Evolutionary conservation across 2,329 filamentous ascomycete species (phyloP), one percentile per base, ranked within the genome.

Genomic region (Corinectria fuckeliana): DNA sequence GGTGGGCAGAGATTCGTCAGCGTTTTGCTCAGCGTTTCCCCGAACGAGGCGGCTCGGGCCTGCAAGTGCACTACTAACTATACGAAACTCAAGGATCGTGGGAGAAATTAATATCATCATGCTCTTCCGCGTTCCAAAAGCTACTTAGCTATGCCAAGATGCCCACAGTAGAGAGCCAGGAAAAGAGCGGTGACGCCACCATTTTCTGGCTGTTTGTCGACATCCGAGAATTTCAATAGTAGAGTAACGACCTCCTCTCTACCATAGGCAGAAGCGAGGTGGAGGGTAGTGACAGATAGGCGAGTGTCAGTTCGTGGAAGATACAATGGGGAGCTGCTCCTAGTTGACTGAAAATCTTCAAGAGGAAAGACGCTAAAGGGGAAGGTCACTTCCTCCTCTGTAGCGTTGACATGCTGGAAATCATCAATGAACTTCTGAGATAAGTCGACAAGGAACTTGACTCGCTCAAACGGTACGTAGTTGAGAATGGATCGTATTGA

Each of bases 1-100:
- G 20, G 26, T 34, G 28, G 45, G 45, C 45, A 14, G 45, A 49
- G 45, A 49, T 49, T 49, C 26, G 45, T 34, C 45, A 18, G 28
- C 30, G 51, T 48, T 54, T 54, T 48, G 18, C 51, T 47, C 21
- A 54, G 28, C 30, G 51, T 26, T 54, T 41, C 21, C 23, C 41
- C 10, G 25, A 41, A 38, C 28, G 28, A n/a, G 45, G 41, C 32
- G 45, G 26, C 36, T 56, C 36, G 36, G 14, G 45, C 14, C 44
- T 56, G 53, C 34, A 56, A 49, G 53, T 56, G 53, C 53, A 56
- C 36, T 56, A 50, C 23, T 56, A 11, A 50, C 23, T 56, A 11
- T 34, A 49, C 52, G 44, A 49, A 56, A 13, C 52, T 48, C 36
- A 41, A 55, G 52, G 7, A 42, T 34, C 41, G 34, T 18, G 30